phyloP scores from a whole-genome alignment of 129 eudicot genomes.

The Centaurea solstitialis region DNA sequence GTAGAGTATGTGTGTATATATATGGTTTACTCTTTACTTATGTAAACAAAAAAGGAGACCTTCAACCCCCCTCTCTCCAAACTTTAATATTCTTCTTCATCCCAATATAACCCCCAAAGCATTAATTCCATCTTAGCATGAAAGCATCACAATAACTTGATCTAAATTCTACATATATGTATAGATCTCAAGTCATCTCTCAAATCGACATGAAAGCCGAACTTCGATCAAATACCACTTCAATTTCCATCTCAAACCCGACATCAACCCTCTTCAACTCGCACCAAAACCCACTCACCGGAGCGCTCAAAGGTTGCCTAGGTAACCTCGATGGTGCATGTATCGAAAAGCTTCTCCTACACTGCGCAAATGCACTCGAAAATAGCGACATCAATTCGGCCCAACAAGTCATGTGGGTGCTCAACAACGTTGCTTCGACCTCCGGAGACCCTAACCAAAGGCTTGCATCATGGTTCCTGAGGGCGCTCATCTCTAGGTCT shows the following conservation, averaged over 20 bases:
- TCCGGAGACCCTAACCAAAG: conserved; percentile 83
- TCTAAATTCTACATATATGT: conserved; percentile 20
- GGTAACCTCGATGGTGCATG: conserved; percentile 81
- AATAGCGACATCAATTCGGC: conserved; percentile 70
- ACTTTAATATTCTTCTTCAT: background rate
- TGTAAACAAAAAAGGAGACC: conserved; percentile 4
- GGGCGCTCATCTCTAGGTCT: conserved; percentile 68
- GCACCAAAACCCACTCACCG: conserved; percentile 44
- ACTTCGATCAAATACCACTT: conserved; percentile 39
- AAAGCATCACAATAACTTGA: conserved; percentile 9
- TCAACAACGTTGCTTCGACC: conserved; percentile 76
- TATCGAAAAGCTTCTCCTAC: conserved; percentile 75
- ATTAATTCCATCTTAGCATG: conserved; percentile 23
- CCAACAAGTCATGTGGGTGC: conserved; percentile 96
- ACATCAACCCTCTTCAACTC: conserved; percentile 30
- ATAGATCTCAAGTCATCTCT: conserved; percentile 7
- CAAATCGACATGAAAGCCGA: conserved; percentile 61
- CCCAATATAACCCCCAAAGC: background rate
- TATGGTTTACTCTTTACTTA: conserved; percentile 15
- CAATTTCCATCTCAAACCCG: conserved; percentile 48
- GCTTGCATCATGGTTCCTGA: conserved; percentile 75
- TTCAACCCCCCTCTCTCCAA: background rate
- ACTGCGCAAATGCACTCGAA: conserved; percentile 79
- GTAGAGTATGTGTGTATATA: conserved; percentile 17
- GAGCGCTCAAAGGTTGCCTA: conserved; percentile 59